A percentile compares a stretch with the other conserved stretches of the same genome.
Conservation (phyloP, 148 eudicot genomes). For the Fagopyrum homotropicum region DNA sequence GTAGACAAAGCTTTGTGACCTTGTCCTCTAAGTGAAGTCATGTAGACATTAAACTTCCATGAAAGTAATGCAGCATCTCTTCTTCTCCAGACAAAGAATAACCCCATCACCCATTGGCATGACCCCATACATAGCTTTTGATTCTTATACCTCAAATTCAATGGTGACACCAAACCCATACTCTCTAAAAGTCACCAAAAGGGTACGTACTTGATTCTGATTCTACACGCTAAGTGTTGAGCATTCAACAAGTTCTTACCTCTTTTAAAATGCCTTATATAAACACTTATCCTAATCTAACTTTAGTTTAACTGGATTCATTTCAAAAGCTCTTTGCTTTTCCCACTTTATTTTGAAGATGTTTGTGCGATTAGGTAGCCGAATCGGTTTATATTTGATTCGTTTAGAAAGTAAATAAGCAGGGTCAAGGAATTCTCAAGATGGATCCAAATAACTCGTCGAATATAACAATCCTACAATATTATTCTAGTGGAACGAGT, state of each 20-base stretch:
- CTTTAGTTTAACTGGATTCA: neutral
- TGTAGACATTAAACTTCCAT: neutral
- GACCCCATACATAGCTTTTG: neutral
- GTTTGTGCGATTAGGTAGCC: too few species aligned
- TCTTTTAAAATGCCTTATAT: neutral
- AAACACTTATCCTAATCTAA: neutral
- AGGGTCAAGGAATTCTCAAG: too few species aligned
- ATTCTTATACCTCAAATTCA: neutral
- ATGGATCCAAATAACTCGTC: too few species aligned
- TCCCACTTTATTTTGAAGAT: too few species aligned
- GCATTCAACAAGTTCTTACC: neutral
- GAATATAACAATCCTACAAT: too few species aligned
- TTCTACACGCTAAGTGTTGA: neutral
- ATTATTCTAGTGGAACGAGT: too few species aligned
- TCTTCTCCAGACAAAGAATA: neutral
- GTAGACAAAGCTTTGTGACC: neutral
- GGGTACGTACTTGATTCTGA: neutral
- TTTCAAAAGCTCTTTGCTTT: neutral
- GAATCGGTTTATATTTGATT: too few species aligned
- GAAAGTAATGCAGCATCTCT: neutral
- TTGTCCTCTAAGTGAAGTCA: neutral
- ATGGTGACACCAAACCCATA: neutral
- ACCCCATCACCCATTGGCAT: neutral
- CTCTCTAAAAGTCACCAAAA: neutral
- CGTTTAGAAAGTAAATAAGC: too few species aligned